Base-by-base conservation (phyloP, 1,284 basidiomycete species). In the Fereydounia khargensis region DNA sequence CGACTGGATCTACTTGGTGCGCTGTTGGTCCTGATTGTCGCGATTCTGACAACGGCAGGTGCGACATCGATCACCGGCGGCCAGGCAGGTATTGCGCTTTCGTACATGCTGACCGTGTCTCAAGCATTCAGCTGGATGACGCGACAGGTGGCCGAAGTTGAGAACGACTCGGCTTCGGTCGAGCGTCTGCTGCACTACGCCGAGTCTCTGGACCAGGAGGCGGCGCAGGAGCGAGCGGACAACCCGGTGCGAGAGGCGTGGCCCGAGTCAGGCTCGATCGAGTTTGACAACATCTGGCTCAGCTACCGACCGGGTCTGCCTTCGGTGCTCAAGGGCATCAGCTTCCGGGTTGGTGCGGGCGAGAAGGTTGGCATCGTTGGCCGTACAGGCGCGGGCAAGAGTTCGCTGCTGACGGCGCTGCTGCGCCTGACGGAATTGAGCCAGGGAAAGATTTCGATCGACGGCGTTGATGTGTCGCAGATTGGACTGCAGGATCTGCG, bases 341-440 rank as follows among this genome's bases (percentile, higher is more conserved):
- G 67, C 4, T 56, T 80, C 32, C 36, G 70, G 16, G 68, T 83
- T 17, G 68, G 70, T 0, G 77, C 73, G 1, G 77, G 78, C 10
- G 79, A 82, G 65, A 82, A 82, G 74, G 78, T 82, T 18, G 81
- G 80, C 31, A 79, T 82, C 25, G 80, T 82, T 13, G 80, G 81
- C 11, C 62, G 67, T 17, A 76, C 78, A 1, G 79, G 80, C 14
- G 69, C 76, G 61, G 86, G 86, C 33, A 88, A 88, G 77, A 85
- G 83, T 41, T 88, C 87, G 1, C 76, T 91, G 10, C 79, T 90
- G 24, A 84, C 83, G 38, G 76, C 80, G 1, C 79, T 91, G 16
- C 85, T 91, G 76, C 84, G 87, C 20, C 83, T 85, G 34, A 82
- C 86, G 25, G 85, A 88, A 70, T 74, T 86, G 6, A 77, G 79